phyloP scores from a whole-genome alignment of 1,139 yeast genomes.

The Saccharomyces hybrid region DNA sequence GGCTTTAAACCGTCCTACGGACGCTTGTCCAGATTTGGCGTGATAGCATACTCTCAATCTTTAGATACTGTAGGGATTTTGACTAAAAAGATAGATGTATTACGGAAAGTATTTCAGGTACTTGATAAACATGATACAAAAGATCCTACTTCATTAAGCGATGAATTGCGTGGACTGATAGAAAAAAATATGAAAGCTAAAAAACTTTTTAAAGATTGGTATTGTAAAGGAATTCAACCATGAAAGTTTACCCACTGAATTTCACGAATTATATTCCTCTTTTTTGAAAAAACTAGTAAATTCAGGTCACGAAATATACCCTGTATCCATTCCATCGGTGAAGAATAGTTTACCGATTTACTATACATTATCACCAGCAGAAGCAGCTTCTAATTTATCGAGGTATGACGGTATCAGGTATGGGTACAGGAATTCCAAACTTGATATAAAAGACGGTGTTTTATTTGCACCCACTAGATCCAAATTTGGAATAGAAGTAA shows the following conservation, averaged over 20 bases:
- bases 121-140: constrained; percentile 56
- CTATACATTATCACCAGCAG: constrained; percentile 83
- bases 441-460: constrained; percentile 34
- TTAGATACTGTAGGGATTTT: constrained; percentile 89
- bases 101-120: constrained; percentile 45
- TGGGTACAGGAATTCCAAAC: constrained; percentile 45
- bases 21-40: constrained; percentile 84
- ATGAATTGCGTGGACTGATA: constrained; percentile 33
- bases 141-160: constrained; percentile 71
- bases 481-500: constrained; percentile 70
- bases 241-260: constrained; percentile 44
- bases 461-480: constrained; percentile 54
- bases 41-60: constrained; percentile 86
- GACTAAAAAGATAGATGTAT: constrained; percentile 40
- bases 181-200: constrained; percentile 11
- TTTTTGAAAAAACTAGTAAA: constrained; percentile 39
- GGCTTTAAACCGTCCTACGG: constrained; percentile 96
- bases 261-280: constrained; percentile 42
- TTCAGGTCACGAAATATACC: constrained; percentile 48
- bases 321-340: constrained; percentile 65
- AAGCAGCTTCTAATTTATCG: constrained; percentile 86
- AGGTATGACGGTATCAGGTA: constrained; percentile 86
- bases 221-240: constrained; percentile 60
- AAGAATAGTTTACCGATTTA: constrained; percentile 70
- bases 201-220: constrained; percentile 47